Evolutionary conservation across 108 stramenopile genomes (phyloP).

Genomic region (Aurantiochytrium sp.): DNA sequence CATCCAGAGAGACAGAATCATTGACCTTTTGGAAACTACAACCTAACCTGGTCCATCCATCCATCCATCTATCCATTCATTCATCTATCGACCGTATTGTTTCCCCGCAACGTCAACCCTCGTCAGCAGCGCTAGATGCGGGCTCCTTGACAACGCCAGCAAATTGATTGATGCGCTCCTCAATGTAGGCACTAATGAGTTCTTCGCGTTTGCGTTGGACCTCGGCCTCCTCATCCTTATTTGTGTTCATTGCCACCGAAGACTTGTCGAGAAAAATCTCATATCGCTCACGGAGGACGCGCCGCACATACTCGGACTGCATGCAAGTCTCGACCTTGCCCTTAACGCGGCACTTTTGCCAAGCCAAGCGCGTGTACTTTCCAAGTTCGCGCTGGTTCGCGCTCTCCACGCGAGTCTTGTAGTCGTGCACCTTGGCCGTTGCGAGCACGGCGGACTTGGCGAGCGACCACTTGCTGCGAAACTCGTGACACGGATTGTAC

Average conservation of each 20-base stretch:
- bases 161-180: background rate
- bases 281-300: background rate
- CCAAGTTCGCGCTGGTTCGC: background rate
- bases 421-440: conserved; percentile 11
- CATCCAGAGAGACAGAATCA: no score
- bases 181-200: background rate
- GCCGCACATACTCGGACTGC: background rate
- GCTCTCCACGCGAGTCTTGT: conserved; percentile 4
- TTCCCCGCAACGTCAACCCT: no score
- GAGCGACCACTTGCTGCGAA: conserved; percentile 7
- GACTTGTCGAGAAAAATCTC: background rate
- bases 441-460: background rate
- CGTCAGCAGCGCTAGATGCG: no score
- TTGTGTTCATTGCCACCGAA: background rate
- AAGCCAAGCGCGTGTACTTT: background rate
- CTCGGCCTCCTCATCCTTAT: background rate
- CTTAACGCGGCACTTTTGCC: conserved; percentile 11
- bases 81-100: no score
- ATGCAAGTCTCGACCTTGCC: background rate
- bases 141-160: background rate
- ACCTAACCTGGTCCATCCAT: no score
- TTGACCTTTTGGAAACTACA: no score
- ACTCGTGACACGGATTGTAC: background rate
- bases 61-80: no score
- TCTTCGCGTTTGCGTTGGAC: background rate